These are phyloP conservation scores for Candida germanica DNA, from an alignment of 805 yeast species.

Conservation along the genomic window DNA sequence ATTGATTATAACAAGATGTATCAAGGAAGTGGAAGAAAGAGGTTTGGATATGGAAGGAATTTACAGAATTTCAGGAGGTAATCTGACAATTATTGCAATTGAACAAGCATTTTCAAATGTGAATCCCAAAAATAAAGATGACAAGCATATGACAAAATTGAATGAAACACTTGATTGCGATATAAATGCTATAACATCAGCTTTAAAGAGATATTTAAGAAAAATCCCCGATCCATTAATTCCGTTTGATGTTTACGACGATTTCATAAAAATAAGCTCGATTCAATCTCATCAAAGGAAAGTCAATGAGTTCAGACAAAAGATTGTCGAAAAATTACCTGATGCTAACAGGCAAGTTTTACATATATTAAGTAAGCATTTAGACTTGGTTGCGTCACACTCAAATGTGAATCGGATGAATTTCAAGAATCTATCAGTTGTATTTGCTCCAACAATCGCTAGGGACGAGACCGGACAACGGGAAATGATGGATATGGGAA, in stretches of 20 bases:
- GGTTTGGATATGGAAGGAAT: constrained; percentile 83
- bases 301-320: constrained; percentile 39
- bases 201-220: constrained; percentile 82
- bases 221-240: constrained; percentile 83
- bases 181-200: constrained; percentile 81
- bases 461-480: constrained; percentile 75
- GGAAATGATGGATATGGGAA: constrained; percentile 82
- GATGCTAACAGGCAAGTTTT: constrained; percentile 62
- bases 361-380: constrained; percentile 57
- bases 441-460: constrained; percentile 90
- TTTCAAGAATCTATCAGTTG: constrained; percentile 77
- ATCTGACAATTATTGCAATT: constrained; percentile 57
- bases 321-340: constrained; percentile 56
- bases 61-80: constrained; percentile 85
- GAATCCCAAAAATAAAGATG: constrained; percentile 26
- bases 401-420: constrained; percentile 73
- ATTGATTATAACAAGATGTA: constrained; percentile 64
- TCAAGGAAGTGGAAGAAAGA: constrained; percentile 70
- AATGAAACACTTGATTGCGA: constrained; percentile 51
- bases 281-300: constrained; percentile 23
- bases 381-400: constrained; percentile 54
- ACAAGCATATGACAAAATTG: constrained; percentile 27
- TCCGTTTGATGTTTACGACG: constrained; percentile 64
- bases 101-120: constrained; percentile 35
- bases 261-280: constrained; percentile 50